These are phyloP conservation scores for Haematococcus sp. DNA, from an alignment of 139 green algal genomes.

Conservation along the genomic window DNA sequence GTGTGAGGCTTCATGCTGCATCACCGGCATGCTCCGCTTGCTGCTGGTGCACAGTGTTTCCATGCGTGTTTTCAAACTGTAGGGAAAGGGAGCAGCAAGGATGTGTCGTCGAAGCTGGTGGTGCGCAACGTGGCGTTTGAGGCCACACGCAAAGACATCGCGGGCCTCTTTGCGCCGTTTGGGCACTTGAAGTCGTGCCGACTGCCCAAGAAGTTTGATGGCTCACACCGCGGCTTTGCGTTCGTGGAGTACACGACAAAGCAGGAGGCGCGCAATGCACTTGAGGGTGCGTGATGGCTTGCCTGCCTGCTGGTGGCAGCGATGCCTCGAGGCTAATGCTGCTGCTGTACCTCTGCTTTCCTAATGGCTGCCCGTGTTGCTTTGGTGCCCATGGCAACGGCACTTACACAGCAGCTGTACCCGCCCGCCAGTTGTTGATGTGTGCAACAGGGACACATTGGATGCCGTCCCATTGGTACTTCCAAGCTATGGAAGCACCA, in stretches of 20 bases:
- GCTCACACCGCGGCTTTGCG: conserved; percentile 86
- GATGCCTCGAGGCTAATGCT: too few relatives aligned
- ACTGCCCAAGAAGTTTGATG: conserved; percentile 98
- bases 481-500: too few relatives aligned
- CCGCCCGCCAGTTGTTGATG: too few relatives aligned
- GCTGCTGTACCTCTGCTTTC: too few relatives aligned
- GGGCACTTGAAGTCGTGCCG: conserved; percentile 90
- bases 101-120: conserved; percentile 70
- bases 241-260: conserved; percentile 92
- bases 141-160: conserved; percentile 83
- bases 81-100: conserved; percentile 6
- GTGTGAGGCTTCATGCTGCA: not conserved
- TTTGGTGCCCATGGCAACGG: too few relatives aligned
- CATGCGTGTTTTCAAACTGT: too few relatives aligned
- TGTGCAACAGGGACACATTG: too few relatives aligned
- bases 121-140: conserved; percentile 99
- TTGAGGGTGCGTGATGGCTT: conserved; percentile 54
- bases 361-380: too few relatives aligned
- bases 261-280: conserved; percentile 59
- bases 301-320: too few relatives aligned
- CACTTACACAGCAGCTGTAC: too few relatives aligned
- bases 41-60: too few relatives aligned
- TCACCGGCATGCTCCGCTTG: conserved; percentile 12
- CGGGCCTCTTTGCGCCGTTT: conserved; percentile 88
- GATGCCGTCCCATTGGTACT: too few relatives aligned